These are phyloP conservation scores for Olyra latifolia DNA, from an alignment of 176 grass and related monocot genomes.

Conservation along the genomic window DNA sequence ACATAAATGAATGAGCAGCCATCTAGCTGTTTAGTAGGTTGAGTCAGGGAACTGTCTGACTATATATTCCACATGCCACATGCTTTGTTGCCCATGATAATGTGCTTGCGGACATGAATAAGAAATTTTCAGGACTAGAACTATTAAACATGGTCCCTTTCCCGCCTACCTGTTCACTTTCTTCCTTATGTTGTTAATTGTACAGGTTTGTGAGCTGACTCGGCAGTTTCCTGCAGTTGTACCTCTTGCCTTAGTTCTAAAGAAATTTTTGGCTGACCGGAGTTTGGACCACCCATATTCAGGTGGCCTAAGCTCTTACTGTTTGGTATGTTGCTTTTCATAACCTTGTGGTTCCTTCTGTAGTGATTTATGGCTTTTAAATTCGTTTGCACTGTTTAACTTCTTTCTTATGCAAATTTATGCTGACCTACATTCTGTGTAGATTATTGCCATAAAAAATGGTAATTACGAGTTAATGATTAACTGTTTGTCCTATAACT, in stretches of 20 bases:
- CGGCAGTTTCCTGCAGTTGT: constrained; percentile 85
- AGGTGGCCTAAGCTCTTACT: constrained; percentile 95
- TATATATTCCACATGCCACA: constrained; percentile 9
- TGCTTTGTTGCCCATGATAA: background rate
- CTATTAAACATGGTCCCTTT: background rate
- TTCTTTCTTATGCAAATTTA: constrained; percentile 18
- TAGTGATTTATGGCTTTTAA: constrained; percentile 2
- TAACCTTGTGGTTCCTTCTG: background rate
- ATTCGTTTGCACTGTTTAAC: background rate
- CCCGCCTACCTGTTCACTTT: constrained; percentile 6
- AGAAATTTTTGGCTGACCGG: constrained; percentile 93
- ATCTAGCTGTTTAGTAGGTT: constrained; percentile 22
- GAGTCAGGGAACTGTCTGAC: background rate
- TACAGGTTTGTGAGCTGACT: constrained; percentile 82
- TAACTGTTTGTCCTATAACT: background rate
- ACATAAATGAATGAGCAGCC: constrained; percentile 15
- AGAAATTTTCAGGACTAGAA: constrained; percentile 1
- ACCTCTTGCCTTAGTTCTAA: constrained; percentile 90
- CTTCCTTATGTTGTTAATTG: constrained; percentile 31
- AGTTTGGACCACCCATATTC: constrained; percentile 98
- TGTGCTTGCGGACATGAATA: constrained; percentile 19
- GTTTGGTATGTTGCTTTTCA: constrained; percentile 68
- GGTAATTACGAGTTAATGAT: background rate
- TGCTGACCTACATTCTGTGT: background rate
- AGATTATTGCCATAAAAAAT: background rate